Conservation (phyloP, 2,329 filamentous ascomycete species). For the Ophiostoma montium region DNA sequence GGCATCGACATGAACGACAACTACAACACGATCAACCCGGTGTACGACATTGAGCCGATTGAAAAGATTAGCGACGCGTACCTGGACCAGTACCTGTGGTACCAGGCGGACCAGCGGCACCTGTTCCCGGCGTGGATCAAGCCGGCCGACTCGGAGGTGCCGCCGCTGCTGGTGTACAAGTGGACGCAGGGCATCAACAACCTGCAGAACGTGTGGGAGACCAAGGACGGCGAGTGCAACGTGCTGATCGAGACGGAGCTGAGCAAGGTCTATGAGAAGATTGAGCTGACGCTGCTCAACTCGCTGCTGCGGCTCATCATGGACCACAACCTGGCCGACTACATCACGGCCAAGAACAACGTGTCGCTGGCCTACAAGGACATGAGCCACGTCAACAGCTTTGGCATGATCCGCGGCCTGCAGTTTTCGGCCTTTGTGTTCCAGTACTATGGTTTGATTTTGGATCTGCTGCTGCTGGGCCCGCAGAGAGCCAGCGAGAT, state of each 20-base stretch:
- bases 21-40: constrained; percentile 96
- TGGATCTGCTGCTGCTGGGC: constrained; percentile 83
- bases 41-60: constrained; percentile 97
- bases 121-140: constrained; percentile 99
- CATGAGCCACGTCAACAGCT: constrained; percentile 99
- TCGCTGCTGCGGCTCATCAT: constrained; percentile 87
- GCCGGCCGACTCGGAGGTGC: constrained; percentile 94
- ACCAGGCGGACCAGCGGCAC: constrained; percentile 93
- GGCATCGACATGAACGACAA: constrained; percentile 99
- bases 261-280: constrained; percentile 99
- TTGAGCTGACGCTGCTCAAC: constrained; percentile 90
- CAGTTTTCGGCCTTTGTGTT: constrained; percentile 99
- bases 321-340: constrained; percentile 98
- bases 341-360: constrained; percentile 99
- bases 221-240: constrained; percentile 87
- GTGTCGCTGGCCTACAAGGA: constrained; percentile 99
- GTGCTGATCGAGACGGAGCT: constrained; percentile 97
- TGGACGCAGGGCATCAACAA: constrained; percentile 99
- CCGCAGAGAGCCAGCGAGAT: constrained; percentile 96
- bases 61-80: constrained; percentile 99
- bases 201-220: constrained; percentile 86
- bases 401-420: constrained; percentile 92
- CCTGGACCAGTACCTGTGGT: constrained; percentile 97
- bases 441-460: constrained; percentile 93
- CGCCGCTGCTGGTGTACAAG: constrained; percentile 88